phyloP scores from a whole-genome alignment of 257 asterid genomes.

The Thymus mandschuricus region DNA sequence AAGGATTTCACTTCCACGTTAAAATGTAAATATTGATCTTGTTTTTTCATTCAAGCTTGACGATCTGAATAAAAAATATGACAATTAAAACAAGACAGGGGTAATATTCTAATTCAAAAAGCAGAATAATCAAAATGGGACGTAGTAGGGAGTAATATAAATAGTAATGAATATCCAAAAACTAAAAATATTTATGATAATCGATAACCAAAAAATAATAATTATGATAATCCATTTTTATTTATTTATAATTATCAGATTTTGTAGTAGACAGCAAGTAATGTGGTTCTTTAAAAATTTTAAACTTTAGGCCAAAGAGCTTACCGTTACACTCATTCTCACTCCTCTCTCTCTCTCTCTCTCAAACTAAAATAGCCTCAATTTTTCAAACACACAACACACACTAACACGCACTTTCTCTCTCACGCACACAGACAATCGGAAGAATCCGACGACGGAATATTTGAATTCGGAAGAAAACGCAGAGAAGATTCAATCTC shows the following conservation, averaged over 20 bases:
- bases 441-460: constrained; percentile 26
- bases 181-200: too few species aligned
- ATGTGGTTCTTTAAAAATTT: background rate
- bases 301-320: background rate
- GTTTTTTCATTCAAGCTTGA: too few species aligned
- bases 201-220: too few species aligned
- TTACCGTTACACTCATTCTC: constrained; percentile 6
- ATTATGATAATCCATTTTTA: too few species aligned
- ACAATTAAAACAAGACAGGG: too few species aligned
- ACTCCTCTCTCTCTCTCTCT: constrained; percentile 8
- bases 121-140: too few species aligned
- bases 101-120: too few species aligned
- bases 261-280: background rate
- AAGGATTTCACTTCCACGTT: too few species aligned
- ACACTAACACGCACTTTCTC: constrained; percentile 31
- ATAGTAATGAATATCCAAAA: too few species aligned
- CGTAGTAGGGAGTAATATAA: too few species aligned
- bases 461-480: background rate
- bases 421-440: constrained; percentile 33
- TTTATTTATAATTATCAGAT: background rate
- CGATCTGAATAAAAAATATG: too few species aligned
- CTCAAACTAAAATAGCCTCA: background rate
- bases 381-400: constrained; percentile 21
- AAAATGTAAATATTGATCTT: too few species aligned
- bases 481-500: constrained; percentile 23